These are phyloP conservation scores for Cyclocybe aegerita DNA, from an alignment of 768 basidiomycete species.

Conservation along the genomic window DNA sequence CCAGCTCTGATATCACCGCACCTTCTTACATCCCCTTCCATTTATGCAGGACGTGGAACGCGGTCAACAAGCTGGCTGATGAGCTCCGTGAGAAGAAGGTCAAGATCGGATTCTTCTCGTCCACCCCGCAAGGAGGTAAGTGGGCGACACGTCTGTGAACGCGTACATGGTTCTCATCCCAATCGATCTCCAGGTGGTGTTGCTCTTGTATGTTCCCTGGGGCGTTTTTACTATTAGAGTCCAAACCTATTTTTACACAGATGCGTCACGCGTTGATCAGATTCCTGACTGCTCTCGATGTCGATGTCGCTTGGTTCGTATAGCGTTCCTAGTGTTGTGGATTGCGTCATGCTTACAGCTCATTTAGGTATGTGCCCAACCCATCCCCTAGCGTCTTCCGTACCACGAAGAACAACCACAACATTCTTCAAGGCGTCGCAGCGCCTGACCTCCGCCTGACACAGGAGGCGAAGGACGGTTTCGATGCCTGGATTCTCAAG, in stretches of 20 bases:
- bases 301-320: constrained; percentile 79
- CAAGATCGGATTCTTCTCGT: constrained; percentile 93
- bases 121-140: constrained; percentile 91
- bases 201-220: constrained; percentile 65
- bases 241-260: constrained; percentile 35
- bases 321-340: constrained; percentile 16
- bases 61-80: constrained; percentile 77
- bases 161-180: constrained; percentile 4
- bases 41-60: constrained; percentile 65
- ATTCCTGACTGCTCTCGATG: constrained; percentile 76
- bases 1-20: neutral
- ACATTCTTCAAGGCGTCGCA: constrained; percentile 92
- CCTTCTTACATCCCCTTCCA: constrained; percentile 9
- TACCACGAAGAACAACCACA: constrained; percentile 94
- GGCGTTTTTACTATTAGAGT: constrained; percentile 10
- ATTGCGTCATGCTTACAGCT: constrained; percentile 5
- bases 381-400: constrained; percentile 89
- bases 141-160: constrained; percentile 10
- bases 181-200: constrained; percentile 69
- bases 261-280: constrained; percentile 95
- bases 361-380: constrained; percentile 79
- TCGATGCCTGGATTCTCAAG: constrained; percentile 87
- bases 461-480: constrained; percentile 73
- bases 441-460: constrained; percentile 74
- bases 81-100: constrained; percentile 85